Conservation (phyloP, 208 protist species). For the Crithidia brevicula region DNA sequence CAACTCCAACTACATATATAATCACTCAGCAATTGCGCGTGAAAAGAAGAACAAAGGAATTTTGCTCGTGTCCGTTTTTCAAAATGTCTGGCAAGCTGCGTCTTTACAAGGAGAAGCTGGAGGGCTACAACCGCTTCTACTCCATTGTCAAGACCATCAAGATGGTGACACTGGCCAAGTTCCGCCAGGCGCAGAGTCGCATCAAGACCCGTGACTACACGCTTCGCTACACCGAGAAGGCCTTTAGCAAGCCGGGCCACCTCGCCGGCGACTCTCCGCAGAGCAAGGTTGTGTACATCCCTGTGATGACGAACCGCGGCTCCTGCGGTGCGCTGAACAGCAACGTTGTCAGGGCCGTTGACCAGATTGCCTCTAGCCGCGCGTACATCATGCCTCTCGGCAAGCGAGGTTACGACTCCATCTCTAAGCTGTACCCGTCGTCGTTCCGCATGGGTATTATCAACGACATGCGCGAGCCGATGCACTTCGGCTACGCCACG, state of each 20-base stretch:
- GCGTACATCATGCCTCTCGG: constrained; percentile 80
- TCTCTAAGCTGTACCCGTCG: constrained; percentile 83
- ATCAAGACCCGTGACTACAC: constrained; percentile 90
- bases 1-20: no score
- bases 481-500: constrained; percentile 88
- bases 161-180: constrained; percentile 93
- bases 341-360: constrained; percentile 71
- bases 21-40: background rate
- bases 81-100: constrained; percentile 91
- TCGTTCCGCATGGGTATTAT: constrained; percentile 82
- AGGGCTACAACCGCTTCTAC: constrained; percentile 93
- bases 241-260: constrained; percentile 73
- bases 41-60: constrained; percentile 18
- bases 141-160: constrained; percentile 94
- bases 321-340: constrained; percentile 91
- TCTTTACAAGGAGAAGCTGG: constrained; percentile 93
- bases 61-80: constrained; percentile 10
- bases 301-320: constrained; percentile 90
- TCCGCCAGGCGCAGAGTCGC: constrained; percentile 69
- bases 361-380: constrained; percentile 55
- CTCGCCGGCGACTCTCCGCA: constrained; percentile 28
- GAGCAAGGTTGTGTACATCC: constrained; percentile 75
- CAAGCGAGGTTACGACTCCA: constrained; percentile 85
- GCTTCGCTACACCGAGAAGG: constrained; percentile 90
- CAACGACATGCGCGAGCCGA: constrained; percentile 91